These are phyloP conservation scores for Balamuthia mandrillaris DNA, from an alignment of 208 protist species.

Conservation along the genomic window DNA sequence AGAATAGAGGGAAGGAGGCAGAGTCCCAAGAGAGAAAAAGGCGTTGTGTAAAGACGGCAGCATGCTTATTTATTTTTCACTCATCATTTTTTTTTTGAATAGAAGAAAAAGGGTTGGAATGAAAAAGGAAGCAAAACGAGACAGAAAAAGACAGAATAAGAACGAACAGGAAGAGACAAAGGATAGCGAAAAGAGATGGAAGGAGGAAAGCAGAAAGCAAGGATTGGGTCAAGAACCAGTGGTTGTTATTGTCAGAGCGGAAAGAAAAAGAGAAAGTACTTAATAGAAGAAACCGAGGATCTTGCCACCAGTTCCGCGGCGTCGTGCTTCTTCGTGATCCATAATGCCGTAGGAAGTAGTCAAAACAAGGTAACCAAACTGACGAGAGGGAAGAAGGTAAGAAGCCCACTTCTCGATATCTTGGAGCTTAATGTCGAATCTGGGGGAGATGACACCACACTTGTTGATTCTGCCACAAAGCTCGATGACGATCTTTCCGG, in stretches of 20 bases:
- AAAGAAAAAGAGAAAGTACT: slow-evolving; percentile 46
- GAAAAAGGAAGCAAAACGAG: background rate
- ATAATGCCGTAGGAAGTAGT: slow-evolving; percentile 99
- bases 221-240: background rate
- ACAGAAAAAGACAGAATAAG: background rate
- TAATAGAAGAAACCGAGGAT: slow-evolving; percentile 99
- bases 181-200: background rate
- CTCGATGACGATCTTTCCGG: slow-evolving; percentile 99
- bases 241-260: background rate
- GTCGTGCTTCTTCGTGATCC: slow-evolving; percentile 99
- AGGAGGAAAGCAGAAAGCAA: background rate
- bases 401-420: slow-evolving; percentile 98
- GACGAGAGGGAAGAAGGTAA: slow-evolving; percentile 98
- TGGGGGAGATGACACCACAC: slow-evolving; percentile 98
- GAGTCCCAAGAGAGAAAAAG: no score
- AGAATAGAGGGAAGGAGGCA: no score
- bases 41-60: no score
- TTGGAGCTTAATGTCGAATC: slow-evolving; percentile 92
- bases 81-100: no score
- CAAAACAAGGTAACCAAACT: slow-evolving; percentile 99
- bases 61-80: no score
- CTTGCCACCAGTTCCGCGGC: slow-evolving; percentile 99
- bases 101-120: no score
- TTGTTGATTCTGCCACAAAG: slow-evolving; percentile 99
- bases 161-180: background rate